Base-by-base conservation (phyloP, 805 yeast species). In the Wickerhamomyces bovis region DNA sequence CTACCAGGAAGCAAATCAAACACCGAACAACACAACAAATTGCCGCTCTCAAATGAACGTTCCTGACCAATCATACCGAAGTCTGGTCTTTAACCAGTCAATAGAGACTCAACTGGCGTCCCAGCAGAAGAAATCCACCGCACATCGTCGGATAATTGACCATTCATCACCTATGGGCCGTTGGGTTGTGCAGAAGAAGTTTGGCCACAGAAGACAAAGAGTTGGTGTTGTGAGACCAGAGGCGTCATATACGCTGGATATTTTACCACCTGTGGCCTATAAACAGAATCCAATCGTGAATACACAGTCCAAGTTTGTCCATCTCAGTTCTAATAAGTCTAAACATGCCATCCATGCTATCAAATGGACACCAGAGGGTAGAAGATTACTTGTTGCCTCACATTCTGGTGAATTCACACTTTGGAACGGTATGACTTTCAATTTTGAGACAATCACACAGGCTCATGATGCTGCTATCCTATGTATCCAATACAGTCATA, bases 321-420 rank as follows among this genome's bases (percentile, higher is more conserved):
- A 92, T 68, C 75, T 90, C 42, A 83, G 95, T 48, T 82, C 94
- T 18, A 94, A 92, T 68, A 94, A 94, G 66, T 88, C 89, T 11
- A 83, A 85, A 59, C 97, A 92, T 68, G 87, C 95, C 3, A 88
- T 90, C 44, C 86, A 88, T 56, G 83, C 90, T 2, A 82, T 88
- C n/a, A 80, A 78, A 62, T 92, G 97, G 96, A 94, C 99, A 0
- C 98, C 98, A 0, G 97, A 89, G 56, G 98, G 97, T 0, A 73
- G 97, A 55, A 71, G 99, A 55, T 70, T 94, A 43, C 72, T 94
- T 23, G 96, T 95, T 6, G 95, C 96, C 0, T 80, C 92, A 25
- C 89, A 86, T 67, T 80, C 88, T 47, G 99, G 99, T 38, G 99
- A 94, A 63, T 90, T 94, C 66, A 90, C 98, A 12, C 71, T 94